phyloP scores from a whole-genome alignment of 176 grass and related monocot species.

The Carex cristatella region DNA sequence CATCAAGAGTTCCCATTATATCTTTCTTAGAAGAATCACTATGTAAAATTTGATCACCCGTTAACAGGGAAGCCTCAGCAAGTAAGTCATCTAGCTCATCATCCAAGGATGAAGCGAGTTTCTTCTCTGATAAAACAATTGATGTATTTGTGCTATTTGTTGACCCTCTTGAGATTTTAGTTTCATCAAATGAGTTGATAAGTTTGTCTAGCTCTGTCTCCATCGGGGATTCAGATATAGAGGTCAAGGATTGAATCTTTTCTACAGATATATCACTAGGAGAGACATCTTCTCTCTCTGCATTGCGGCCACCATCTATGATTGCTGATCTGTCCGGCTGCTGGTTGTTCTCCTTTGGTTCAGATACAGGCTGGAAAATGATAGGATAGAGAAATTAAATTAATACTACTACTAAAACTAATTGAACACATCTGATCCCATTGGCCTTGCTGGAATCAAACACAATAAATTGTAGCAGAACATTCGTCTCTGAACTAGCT shows the following conservation, averaged over 20 bases:
- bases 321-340: not conserved
- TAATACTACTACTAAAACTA: not conserved
- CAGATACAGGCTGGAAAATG: constrained; percentile 15
- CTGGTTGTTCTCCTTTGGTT: not conserved
- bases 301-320: not conserved
- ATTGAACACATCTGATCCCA: not conserved
- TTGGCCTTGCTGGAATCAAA: not conserved
- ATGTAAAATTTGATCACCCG: not conserved
- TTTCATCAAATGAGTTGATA: constrained; percentile 46
- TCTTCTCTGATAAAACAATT: constrained; percentile 8
- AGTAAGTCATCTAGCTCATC: constrained; percentile 60
- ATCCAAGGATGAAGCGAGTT: constrained; percentile 17
- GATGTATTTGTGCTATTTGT: not conserved
- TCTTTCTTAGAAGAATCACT: constrained; percentile 11
- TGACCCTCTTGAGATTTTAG: constrained; percentile 34
- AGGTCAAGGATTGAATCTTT: constrained; percentile 22
- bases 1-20: constrained; percentile 21
- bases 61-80: constrained; percentile 33
- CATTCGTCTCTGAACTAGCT: not conserved
- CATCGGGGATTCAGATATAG: constrained; percentile 21
- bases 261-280: constrained; percentile 4
- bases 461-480: not conserved
- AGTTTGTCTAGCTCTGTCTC: constrained; percentile 69
- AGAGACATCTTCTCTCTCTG: not conserved
- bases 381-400: not conserved